These are phyloP conservation scores for Litchi chinensis DNA, from an alignment of 345 rosid species.

Conservation along the genomic window DNA sequence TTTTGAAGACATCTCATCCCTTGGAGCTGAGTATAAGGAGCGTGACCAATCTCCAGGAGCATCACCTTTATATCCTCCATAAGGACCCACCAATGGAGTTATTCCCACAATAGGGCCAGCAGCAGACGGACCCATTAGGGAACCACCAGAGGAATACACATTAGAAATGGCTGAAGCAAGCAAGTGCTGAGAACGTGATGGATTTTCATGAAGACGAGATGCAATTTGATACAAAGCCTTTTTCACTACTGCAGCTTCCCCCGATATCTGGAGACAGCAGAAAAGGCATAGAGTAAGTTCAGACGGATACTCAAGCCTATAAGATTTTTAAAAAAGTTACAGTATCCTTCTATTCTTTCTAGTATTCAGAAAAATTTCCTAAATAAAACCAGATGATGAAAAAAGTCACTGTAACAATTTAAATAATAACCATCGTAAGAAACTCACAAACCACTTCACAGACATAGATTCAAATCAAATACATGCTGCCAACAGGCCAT, in stretches of 20 bases:
- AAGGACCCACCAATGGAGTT: conserved; percentile 72
- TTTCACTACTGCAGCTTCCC: conserved; percentile 77
- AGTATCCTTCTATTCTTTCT: background rate
- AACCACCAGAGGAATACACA: conserved; percentile 54
- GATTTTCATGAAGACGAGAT: conserved; percentile 84
- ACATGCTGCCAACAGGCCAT: background rate
- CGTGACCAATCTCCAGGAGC: conserved; percentile 81
- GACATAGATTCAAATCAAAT: background rate
- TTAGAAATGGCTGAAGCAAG: conserved; percentile 68
- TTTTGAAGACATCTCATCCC: conserved; percentile 71
- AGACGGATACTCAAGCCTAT: background rate
- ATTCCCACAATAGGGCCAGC: conserved; percentile 78
- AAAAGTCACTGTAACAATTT: background rate
- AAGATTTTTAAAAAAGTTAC: background rate
- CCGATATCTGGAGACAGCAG: conserved; percentile 60
- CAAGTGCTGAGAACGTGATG: conserved; percentile 80
- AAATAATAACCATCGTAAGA: background rate
- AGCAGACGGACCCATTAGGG: conserved; percentile 59
- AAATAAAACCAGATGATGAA: background rate
- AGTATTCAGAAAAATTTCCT: background rate
- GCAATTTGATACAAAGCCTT: conserved; percentile 86
- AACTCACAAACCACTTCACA: background rate
- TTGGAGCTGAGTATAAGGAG: conserved; percentile 73
- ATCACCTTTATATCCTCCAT: conserved; percentile 83
- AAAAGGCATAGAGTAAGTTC: background rate